Evolutionary conservation across 148 eudicot genomes (phyloP).

Genomic region (Chenopodium album): DNA sequence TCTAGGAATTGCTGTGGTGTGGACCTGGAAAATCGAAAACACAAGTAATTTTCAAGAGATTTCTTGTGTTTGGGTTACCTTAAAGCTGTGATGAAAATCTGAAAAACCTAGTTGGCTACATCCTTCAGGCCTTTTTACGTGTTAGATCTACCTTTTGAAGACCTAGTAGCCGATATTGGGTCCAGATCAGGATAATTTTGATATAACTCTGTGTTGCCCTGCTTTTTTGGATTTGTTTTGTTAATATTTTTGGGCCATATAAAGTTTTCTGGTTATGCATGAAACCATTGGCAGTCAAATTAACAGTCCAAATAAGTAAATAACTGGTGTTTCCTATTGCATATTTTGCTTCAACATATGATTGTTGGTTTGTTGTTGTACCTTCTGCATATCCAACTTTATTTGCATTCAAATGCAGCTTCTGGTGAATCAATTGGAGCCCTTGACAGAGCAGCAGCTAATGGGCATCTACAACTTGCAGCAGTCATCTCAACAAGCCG

Average conservation of each 20-base stretch:
- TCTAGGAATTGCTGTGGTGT: background rate
- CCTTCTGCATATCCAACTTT: background rate
- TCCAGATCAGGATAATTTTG: background rate
- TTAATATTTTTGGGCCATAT: background rate
- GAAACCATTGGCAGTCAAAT: background rate
- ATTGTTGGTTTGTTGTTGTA: background rate
- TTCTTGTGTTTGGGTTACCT: background rate
- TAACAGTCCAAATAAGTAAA: background rate
- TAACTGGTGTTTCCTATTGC: background rate
- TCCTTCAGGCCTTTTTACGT: background rate
- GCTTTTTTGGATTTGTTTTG: background rate
- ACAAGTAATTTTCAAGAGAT: background rate
- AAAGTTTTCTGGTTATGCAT: background rate
- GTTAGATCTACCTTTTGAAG: background rate
- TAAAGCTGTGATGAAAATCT: background rate
- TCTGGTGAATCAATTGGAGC: constrained; percentile 79
- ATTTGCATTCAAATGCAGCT: constrained; percentile 48
- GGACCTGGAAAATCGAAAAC: background rate
- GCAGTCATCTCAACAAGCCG: constrained; percentile 90
- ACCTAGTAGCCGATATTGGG: background rate
- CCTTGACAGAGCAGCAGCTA: constrained; percentile 87
- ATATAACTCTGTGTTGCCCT: background rate
- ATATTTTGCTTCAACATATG: background rate
- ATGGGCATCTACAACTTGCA: constrained; percentile 68
- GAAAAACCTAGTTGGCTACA: background rate